Evolutionary conservation across 441 rosid genomes (phyloP), one percentile per base, ranked within the genome.

Genomic region (Populus hybrid): DNA sequence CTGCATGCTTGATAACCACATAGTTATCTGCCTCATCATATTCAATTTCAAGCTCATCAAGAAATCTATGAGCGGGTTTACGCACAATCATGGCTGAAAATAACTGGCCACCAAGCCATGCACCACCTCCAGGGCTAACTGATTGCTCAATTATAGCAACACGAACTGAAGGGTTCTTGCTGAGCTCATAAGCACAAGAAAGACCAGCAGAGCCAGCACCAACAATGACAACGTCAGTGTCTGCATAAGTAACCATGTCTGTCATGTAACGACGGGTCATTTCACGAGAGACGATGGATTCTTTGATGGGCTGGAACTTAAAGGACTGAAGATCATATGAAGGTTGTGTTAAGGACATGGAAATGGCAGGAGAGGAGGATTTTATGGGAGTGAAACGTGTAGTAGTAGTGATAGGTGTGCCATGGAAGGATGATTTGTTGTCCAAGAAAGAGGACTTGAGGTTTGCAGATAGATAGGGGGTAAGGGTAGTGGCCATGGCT

Each of bases 51-150:
- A 94, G 86, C 87, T 94, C 97, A 38, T 91, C 91, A 0, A 94
- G 85, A 85, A 94, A 94, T 53, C 78, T 67, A 72, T 94, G 95
- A 18, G 97, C 98, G 50, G 98, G 97, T 80, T 94, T 94, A 46
- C 97, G 89, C 76, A 94, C 98, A 80, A 94, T 91, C 98, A 94
- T 94, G 76, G 98, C 93, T 75, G 98, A 94, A 87, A 94, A 94
- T 70, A 94, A 90, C 85, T 94, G 97, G 76, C 98, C 95, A 38
- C 98, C 95, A 67, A 94, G 97, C 98, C 97, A 92, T 2, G 97
- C 97, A 35, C 98, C 98, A 71, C 98, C 97, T 7, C 97, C 98
- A 4, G 98, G 98, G 83, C 94, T 92, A 72, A 94, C 98, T 2
- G 97, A 92, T 81, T 94, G 98, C 63, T 94, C 98, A 50, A 94